These are phyloP conservation scores for Hypocrella siamensis DNA, from an alignment of 2,329 filamentous ascomycete genomes.

Conservation along the genomic window DNA sequence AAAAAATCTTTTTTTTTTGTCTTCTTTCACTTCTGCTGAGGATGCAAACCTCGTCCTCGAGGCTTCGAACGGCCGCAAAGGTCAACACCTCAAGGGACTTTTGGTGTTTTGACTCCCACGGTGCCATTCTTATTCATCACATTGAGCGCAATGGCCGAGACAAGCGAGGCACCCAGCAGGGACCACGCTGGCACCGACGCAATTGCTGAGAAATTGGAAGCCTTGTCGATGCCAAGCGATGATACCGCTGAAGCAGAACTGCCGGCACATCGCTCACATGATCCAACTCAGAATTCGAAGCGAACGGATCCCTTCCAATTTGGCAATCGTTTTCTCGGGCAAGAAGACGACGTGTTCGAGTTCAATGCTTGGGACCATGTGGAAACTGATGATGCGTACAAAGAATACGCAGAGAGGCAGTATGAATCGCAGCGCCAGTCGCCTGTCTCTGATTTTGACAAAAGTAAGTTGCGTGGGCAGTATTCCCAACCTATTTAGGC, in stretches of 20 bases:
- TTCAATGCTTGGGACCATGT: conserved; percentile 99
- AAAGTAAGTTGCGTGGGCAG: conserved; percentile 37
- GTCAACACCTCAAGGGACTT: neutral
- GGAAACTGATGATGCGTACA: conserved; percentile 77
- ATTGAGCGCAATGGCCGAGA: conserved; percentile 3
- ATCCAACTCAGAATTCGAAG: conserved; percentile 62
- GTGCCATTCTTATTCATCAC: neutral
- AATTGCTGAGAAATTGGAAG: conserved; percentile 10
- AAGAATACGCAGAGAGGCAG: conserved; percentile 71
- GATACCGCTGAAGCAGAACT: conserved; percentile 9
- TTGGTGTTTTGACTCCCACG: neutral
- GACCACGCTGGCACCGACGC: conserved; percentile 7
- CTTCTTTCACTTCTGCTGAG: too few species aligned
- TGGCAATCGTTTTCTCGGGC: conserved; percentile 69
- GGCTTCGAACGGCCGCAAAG: too few species aligned
- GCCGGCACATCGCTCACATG: conserved; percentile 53
- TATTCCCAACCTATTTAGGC: neutral
- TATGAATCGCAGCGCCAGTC: conserved; percentile 70
- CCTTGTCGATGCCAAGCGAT: conserved; percentile 8
- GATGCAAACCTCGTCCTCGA: too few species aligned
- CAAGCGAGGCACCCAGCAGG: conserved; percentile 9
- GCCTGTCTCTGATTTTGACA: conserved; percentile 88
- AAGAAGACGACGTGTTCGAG: conserved; percentile 82
- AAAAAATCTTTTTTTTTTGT: too few species aligned
- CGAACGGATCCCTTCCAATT: conserved; percentile 89